A percentile compares a stretch with the other conserved stretches of the same genome.
Conservation (phyloP, 192 early-diverging fungal species). For the Paraglomus occultum region DNA sequence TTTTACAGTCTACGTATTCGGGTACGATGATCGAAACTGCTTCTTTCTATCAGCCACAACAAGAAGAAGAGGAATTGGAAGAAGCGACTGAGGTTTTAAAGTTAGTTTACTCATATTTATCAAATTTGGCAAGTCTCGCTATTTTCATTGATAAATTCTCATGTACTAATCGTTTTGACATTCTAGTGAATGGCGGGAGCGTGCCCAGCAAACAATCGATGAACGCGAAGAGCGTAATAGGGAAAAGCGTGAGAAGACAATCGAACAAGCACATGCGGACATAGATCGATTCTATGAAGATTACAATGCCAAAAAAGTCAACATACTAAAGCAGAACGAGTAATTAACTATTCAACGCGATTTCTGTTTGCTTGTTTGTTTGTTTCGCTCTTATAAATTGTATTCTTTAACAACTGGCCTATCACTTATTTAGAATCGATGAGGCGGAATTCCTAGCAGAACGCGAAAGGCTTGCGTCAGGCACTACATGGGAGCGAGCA, state of each 20-base stretch:
- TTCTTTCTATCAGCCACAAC: not conserved
- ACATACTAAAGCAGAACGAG: constrained; percentile 64
- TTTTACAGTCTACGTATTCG: too few species aligned
- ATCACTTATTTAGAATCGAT: constrained; percentile 33
- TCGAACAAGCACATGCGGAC: constrained; percentile 57
- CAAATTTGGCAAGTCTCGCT: not conserved
- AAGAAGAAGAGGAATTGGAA: not conserved
- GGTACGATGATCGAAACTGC: not conserved
- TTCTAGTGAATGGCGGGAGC: constrained; percentile 61
- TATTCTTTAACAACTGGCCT: constrained; percentile 14
- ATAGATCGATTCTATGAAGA: constrained; percentile 81
- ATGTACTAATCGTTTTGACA: not conserved
- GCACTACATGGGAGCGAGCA: constrained; percentile 73
- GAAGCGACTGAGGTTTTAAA: not conserved
- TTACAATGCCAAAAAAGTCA: constrained; percentile 73
- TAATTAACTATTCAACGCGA: constrained; percentile 26
- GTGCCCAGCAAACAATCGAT: constrained; percentile 54
- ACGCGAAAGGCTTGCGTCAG: constrained; percentile 51
- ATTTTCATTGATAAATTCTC: not conserved
- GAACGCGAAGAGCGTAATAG: constrained; percentile 59
- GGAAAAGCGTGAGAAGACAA: constrained; percentile 53
- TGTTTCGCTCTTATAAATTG: not conserved
- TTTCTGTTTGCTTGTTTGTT: not conserved
- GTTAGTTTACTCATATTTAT: not conserved
- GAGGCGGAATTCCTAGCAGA: constrained; percentile 43